Conservation (phyloP, 2,329 filamentous ascomycete genomes). For the Colletotrichum filicis region DNA sequence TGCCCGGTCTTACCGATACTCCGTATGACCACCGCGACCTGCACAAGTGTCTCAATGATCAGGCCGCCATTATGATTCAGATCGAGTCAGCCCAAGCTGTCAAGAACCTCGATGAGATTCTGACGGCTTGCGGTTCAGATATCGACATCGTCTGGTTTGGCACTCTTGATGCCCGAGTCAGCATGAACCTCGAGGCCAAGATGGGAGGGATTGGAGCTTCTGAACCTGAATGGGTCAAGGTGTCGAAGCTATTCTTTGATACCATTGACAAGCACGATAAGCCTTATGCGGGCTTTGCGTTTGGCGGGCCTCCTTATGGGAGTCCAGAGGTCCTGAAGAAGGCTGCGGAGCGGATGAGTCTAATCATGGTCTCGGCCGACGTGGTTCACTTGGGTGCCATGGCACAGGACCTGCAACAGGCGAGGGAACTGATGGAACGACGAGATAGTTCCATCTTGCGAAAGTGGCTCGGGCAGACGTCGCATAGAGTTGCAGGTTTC, state of each 20-base stretch:
- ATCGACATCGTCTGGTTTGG: conserved; percentile 61
- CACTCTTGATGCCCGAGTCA: conserved; percentile 54
- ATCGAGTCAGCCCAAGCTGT: conserved; percentile 55
- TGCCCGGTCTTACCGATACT: conserved; percentile 52
- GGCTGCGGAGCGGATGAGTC: conserved; percentile 40
- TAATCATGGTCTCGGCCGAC: conserved; percentile 39
- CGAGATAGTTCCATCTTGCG: not conserved
- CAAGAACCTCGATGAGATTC: conserved; percentile 59
- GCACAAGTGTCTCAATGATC: conserved; percentile 54
- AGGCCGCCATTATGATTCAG: conserved; percentile 60
- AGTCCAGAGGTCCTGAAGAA: conserved; percentile 39
- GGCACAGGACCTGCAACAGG: conserved; percentile 36
- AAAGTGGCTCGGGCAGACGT: not conserved
- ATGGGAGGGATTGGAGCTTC: conserved; percentile 42
- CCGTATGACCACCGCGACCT: conserved; percentile 46
- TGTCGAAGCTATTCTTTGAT: conserved; percentile 48
- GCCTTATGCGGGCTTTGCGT: conserved; percentile 49
- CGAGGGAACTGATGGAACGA: not conserved
- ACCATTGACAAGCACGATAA: conserved; percentile 58
- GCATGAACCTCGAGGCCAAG: conserved; percentile 53
- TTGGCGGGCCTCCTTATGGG: conserved; percentile 40
- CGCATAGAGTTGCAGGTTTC: not conserved
- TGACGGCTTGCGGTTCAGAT: conserved; percentile 53
- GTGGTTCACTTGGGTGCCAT: conserved; percentile 38
- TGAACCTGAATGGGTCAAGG: conserved; percentile 55